Evolutionary conservation across 257 asterid species (phyloP), one percentile per base, ranked within the genome.

Genomic region (Salvia miltiorrhiza): DNA sequence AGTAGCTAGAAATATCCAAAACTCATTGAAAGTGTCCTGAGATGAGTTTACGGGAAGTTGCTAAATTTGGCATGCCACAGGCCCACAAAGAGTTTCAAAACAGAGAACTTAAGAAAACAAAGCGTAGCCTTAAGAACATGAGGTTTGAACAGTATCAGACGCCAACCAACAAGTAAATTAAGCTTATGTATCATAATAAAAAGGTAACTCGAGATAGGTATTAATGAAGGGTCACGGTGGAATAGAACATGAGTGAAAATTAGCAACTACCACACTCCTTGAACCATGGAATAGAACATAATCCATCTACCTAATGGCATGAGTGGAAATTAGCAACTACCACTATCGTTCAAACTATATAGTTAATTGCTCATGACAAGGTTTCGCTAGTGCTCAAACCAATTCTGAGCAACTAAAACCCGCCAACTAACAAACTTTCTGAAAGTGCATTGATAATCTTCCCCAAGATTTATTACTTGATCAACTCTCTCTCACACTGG

Each of bases 231-330:
- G 23, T 48, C 40, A 2, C 37, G 21, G 40, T 16, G 39, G 19
- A 9, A 6, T 17, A 9, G 21, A 32, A 35, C 61, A n/a, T n/a
- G n/a, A n/a, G n/a, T n/a, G n/a, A n/a, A n/a, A n/a, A n/a, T n/a
- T n/a, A n/a, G n/a, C n/a, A n/a, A n/a, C 70, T 48, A 37, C 20
- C 7, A 53, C 41, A 33, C 65, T 48, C 6, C 69, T 75, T 56
- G 28, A 19, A 63, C 60, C 78, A 28, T 41, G 10, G 24, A 69
- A 10, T 63, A 32, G 23, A 54, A 60, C 32, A n/a, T 26, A 56
- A 66, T 39, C 69, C 53, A 66, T 39, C 69, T 58, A 67, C 11
- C 52, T 19, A 37, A 37, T 26, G 4, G 21, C 28, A 56, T 4
- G 14, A 30, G 17, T 11, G 8, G 23, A 72, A 35, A 44, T 13